phyloP scores from a whole-genome alignment of 768 basidiomycete genomes.

The Kwoniella heveanensis region DNA sequence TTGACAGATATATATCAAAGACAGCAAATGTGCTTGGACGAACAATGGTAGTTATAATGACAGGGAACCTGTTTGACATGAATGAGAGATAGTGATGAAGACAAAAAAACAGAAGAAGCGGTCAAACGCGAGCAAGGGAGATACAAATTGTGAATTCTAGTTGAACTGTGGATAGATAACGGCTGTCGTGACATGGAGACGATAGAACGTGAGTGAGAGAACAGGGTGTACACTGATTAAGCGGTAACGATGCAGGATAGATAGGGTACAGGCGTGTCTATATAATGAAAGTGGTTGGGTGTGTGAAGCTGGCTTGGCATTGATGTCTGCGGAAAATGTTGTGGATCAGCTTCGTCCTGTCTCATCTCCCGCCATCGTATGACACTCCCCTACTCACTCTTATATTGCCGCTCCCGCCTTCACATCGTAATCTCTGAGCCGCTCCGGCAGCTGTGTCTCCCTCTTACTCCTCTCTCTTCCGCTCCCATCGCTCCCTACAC shows the following conservation, averaged over 20 bases:
- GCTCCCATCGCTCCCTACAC: constrained; percentile 10
- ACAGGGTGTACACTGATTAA: constrained; percentile 24
- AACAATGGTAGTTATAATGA: too few species aligned
- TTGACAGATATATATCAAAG: too few species aligned
- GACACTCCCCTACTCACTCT: background rate
- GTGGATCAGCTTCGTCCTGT: background rate
- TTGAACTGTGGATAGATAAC: background rate
- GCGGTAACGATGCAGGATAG: background rate
- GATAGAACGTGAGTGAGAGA: background rate
- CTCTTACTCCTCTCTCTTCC: constrained; percentile 25
- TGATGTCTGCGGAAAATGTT: background rate
- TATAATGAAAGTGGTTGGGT: too few species aligned
- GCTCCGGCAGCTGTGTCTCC: constrained; percentile 32
- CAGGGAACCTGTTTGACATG: too few species aligned
- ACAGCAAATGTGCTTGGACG: too few species aligned
- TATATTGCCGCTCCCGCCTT: background rate
- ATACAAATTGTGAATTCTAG: background rate
- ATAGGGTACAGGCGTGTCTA: background rate
- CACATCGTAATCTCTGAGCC: constrained; percentile 39
- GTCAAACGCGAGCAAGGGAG: background rate
- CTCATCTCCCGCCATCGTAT: too few species aligned
- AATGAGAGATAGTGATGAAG: too few species aligned
- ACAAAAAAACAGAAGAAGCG: too few species aligned
- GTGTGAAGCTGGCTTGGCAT: too few species aligned
- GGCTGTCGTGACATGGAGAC: background rate